Evolutionary conservation across 73 alveolate species (phyloP), one percentile per base, ranked within the genome.

Genomic region (Paramecium caudatum): DNA sequence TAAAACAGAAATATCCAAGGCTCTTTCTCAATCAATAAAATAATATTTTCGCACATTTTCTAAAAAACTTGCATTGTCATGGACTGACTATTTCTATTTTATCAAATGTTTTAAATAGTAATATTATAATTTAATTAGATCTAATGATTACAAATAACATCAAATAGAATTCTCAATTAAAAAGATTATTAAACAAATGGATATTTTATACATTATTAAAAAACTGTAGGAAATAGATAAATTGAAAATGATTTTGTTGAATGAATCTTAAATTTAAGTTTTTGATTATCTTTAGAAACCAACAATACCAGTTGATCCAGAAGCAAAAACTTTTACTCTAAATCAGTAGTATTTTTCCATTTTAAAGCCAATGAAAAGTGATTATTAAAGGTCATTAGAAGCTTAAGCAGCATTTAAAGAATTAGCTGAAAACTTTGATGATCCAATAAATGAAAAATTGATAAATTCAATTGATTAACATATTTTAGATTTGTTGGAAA

Each of bases 201-300:
- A 80, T 45, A 80, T 48, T 80, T 25, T 80, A 10, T 80, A 80
- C 17, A 36, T 80, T 13, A 36, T 80, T 15, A 80, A 80, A 45
- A 80, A 80, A 34, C 90, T 80, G 5, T 30, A 43, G 0, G 90
- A 80, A 45, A 80, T 80, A 4, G 90, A 80, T 43, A 80, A 80
- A 61, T 46, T 80, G 21, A 80, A 80, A 30, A 80, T 45, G 45
- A 48, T 80, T 19, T 45, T 80, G 16, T 41, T 80, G 13, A 39
- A 21, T 15, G 78, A 80, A 41, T 23, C 39, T 80, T 80, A 80
- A 16, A 80, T 80, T 4, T 41, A 80, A 34, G 25, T 80, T 8
- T 46, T 80, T 17, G 90, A 80, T 25, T 80, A 43, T 34, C 30
- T 80, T 8, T 61, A 49, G 10, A 80, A 80, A 46, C 90, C 90